Evolutionary conservation across 805 yeast species (phyloP).

Genomic region (Candida vartiovaarae): DNA sequence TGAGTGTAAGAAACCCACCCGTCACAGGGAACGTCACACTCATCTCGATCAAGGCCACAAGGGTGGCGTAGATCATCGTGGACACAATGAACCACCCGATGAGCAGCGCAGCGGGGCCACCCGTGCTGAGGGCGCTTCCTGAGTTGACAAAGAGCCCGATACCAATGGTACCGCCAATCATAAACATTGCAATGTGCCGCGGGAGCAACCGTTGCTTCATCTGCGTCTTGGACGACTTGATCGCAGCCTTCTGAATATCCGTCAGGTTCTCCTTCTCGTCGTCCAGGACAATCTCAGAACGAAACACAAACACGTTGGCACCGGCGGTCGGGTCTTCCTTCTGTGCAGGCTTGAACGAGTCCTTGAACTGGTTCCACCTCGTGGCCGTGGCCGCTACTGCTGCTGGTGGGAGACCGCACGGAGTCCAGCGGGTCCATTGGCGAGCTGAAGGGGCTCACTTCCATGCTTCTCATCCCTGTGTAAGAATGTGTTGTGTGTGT

Average conservation of each 20-base stretch:
- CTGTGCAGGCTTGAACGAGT: constrained; percentile 37
- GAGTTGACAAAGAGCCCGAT: constrained; percentile 77
- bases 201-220: constrained; percentile 24
- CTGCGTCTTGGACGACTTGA: constrained; percentile 31
- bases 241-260: constrained; percentile 32
- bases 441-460: no score
- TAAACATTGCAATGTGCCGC: constrained; percentile 71
- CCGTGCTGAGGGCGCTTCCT: constrained; percentile 49
- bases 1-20: constrained; percentile 55
- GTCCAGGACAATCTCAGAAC: constrained; percentile 9
- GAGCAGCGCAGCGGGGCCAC: constrained; percentile 48
- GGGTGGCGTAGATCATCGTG: constrained; percentile 40
- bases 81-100: constrained; percentile 44
- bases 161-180: constrained; percentile 78
- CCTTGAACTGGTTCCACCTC: constrained; percentile 27
- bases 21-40: constrained; percentile 60
- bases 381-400: no score
- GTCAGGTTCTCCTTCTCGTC: constrained; percentile 18
- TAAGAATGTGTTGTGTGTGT: no score
- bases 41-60: constrained; percentile 52
- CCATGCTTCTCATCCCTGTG: no score
- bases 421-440: no score
- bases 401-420: no score
- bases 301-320: constrained; percentile 1
- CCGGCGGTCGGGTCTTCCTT: constrained; percentile 8